A percentile compares a stretch with the other conserved stretches of the same genome.
These are phyloP conservation scores for Capsicum baccatum DNA, from an alignment of 257 asterid genomes.

Conservation along the genomic window DNA sequence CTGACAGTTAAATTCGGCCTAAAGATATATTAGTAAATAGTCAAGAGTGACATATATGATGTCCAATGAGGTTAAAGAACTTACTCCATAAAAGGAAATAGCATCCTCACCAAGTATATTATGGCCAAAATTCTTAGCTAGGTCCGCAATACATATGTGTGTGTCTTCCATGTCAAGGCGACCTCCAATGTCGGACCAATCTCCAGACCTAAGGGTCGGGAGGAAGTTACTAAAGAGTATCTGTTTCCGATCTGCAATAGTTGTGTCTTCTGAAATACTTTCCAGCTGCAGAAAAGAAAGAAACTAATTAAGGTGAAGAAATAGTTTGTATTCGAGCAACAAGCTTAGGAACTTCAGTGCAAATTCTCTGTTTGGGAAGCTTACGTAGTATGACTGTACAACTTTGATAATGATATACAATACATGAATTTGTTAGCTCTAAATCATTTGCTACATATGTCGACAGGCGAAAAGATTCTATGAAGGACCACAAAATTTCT, in stretches of 20 bases:
- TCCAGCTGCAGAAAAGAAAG: slow-evolving; percentile 59
- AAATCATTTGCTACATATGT: not conserved
- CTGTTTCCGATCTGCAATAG: slow-evolving; percentile 50
- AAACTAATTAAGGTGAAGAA: not conserved
- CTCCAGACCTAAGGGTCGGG: slow-evolving; percentile 79
- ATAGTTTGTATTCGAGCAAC: not conserved
- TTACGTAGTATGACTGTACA: not conserved
- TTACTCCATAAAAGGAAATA: slow-evolving; percentile 94
- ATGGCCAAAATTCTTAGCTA: slow-evolving; percentile 65
- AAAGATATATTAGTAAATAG: not conserved
- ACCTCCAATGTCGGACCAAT: slow-evolving; percentile 82
- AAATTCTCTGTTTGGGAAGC: slow-evolving; percentile 4
- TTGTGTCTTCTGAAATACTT: slow-evolving; percentile 71
- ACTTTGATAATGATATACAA: not conserved
- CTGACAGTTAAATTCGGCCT: not conserved
- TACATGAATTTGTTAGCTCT: not conserved
- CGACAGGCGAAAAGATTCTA: not conserved
- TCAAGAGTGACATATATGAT: not conserved
- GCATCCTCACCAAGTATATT: slow-evolving; percentile 62
- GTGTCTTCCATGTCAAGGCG: slow-evolving; percentile 88
- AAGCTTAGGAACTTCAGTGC: not conserved
- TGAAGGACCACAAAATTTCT: not conserved
- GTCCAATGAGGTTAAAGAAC: slow-evolving; percentile 50
- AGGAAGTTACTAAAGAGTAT: slow-evolving; percentile 47
- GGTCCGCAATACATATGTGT: slow-evolving; percentile 75